Base-by-base conservation (phyloP, 2,329 filamentous ascomycete genomes). In the Penicillium brasilianum region DNA sequence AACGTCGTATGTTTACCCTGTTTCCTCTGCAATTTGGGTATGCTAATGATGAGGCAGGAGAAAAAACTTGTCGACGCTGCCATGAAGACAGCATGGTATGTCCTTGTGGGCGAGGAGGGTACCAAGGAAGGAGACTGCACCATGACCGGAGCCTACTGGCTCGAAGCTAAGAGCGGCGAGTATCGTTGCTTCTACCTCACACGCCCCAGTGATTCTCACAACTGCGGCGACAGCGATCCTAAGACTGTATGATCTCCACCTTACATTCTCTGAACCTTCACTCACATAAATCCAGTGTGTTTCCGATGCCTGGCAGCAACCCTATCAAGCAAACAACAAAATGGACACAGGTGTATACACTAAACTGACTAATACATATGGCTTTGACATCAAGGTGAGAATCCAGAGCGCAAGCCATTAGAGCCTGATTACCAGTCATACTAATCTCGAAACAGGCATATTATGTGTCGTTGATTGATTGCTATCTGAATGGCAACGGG, bases 121-220 rank as follows among this genome's bases (percentile, higher is more conserved):
- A 30, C 44, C n/a, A 25, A 39, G 9, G 41, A 56, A 10, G 10
- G 5, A 9, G 54, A 56, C 25, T 56, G 54, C 41, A 56, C 28
- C 32, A 56, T 46, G 41, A 48, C 30, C 2, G 54, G 54, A 10
- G 54, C 54, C n/a, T 48, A 56, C 32, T 56, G 54, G 54, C 54
- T 56, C 16, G 54, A 56, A 20, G 54, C 54, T 7, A 56, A 48
- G 28, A 34, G 18, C 13, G 54, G 41, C 20, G 28, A 48, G 13
- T 56, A 37, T 32, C 54, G 54, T 22, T 56, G 54, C 43, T 56
- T 56, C 54, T 56, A 56, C 18, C 44, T 56, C 39, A n/a, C 54
- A 16, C 25, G 18, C 10, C 54, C 54, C 20, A 22, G 25, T 3
- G 32, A 20, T 14, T 48, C 39, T 36, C 28, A 30, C 6, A 30